These are phyloP conservation scores for Eimeria praecox DNA, from an alignment of 169 alveolate species.

Conservation along the genomic window DNA sequence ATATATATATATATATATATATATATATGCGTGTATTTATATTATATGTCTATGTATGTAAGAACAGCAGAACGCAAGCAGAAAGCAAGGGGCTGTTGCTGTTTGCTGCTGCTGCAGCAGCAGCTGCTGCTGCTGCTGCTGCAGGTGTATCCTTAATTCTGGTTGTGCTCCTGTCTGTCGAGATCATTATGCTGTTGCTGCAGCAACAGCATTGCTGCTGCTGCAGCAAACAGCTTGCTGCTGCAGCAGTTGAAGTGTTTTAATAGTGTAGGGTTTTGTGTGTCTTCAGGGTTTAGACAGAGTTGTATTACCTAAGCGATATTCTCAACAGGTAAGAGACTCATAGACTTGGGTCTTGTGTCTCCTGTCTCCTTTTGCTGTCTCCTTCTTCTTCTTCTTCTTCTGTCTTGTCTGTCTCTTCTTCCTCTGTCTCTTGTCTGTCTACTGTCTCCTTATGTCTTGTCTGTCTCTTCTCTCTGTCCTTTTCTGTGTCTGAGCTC, in stretches of 20 bases:
- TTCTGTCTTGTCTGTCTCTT: no score
- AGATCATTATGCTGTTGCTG: no score
- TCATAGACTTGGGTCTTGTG: not conserved
- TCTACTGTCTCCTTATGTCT: not conserved
- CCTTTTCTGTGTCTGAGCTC: not conserved
- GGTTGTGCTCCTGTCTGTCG: no score
- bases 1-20: no score
- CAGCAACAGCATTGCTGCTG: not conserved
- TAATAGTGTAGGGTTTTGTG: not conserved
- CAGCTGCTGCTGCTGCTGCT: no score
- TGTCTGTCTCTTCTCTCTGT: not conserved
- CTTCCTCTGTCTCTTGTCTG: not conserved
- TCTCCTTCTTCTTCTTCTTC: not conserved
- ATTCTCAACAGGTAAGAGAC: not conserved
- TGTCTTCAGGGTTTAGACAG: slow-evolving; percentile 7
- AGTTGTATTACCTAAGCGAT: slow-evolving; percentile 21
- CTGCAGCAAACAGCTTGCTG: not conserved
- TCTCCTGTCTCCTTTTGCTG: not conserved
- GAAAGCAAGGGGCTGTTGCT: no score
- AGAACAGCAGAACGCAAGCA: no score
- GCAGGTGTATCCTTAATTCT: no score
- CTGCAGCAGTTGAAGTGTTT: not conserved
- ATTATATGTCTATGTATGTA: no score
- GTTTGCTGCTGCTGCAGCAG: no score
- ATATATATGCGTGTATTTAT: no score